Conservation (phyloP, 176 grass and related monocot species). For the Aegilops speltoides region DNA sequence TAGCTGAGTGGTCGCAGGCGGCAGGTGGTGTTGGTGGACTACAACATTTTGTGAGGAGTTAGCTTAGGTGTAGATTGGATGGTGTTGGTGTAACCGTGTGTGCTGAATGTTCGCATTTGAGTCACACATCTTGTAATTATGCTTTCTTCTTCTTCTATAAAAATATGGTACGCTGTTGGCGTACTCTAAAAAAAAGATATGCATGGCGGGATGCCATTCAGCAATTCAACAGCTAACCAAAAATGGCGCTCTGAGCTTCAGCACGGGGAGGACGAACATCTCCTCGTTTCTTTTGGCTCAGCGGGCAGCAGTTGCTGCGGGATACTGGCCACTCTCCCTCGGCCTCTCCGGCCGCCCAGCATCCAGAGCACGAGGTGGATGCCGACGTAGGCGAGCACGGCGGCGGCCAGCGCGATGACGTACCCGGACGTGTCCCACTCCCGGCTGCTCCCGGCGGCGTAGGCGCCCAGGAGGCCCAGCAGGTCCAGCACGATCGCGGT, state of each 20-base stretch:
- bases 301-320: background rate
- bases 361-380: background rate
- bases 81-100: no score
- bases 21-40: no score
- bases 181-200: no score
- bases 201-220: no score
- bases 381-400: slow-evolving; percentile 37
- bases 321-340: background rate
- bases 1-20: no score
- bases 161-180: no score
- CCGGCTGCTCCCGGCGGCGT: slow-evolving; percentile 47
- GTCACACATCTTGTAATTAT: no score
- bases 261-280: background rate
- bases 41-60: no score
- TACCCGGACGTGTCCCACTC: slow-evolving; percentile 25
- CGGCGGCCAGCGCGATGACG: slow-evolving; percentile 35
- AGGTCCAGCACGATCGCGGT: slow-evolving; percentile 43
- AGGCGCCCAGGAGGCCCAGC: slow-evolving; percentile 48
- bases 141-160: no score
- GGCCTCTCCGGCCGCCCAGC: background rate
- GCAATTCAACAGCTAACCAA: no score
- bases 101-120: no score
- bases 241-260: background rate
- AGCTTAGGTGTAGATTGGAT: no score
- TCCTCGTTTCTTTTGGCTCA: background rate